Conservation (phyloP, 2,329 filamentous ascomycete genomes). For the Diaporthe velutina region DNA sequence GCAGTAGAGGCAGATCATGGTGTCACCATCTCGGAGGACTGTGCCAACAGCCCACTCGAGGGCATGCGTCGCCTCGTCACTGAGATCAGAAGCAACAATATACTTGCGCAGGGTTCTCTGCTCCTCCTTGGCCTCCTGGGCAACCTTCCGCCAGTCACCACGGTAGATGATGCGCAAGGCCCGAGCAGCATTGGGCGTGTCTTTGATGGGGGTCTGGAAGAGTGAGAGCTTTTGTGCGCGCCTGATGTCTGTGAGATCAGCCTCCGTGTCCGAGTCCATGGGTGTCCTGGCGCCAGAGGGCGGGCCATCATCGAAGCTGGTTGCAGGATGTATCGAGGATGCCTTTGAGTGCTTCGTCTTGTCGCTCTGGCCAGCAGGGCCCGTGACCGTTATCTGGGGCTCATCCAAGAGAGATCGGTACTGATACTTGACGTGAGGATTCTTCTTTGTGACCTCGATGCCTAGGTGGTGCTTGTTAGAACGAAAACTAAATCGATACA, state of each 20-base stretch:
- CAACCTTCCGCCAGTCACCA: slow-evolving; percentile 84
- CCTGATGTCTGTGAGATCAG: slow-evolving; percentile 86
- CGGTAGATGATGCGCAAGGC: slow-evolving; percentile 91
- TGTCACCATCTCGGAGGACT: slow-evolving; percentile 93
- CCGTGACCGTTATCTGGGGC: slow-evolving; percentile 75
- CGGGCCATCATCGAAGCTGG: slow-evolving; percentile 81
- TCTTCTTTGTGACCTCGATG: slow-evolving; percentile 65
- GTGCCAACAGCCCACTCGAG: slow-evolving; percentile 98
- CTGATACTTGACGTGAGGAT: slow-evolving; percentile 58
- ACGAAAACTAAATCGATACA: no score
- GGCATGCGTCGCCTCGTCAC: slow-evolving; percentile 93
- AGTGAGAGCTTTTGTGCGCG: slow-evolving; percentile 88
- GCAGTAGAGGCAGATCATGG: slow-evolving; percentile 91
- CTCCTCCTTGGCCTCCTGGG: slow-evolving; percentile 82
- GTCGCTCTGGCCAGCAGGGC: slow-evolving; percentile 66
- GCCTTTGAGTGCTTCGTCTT: slow-evolving; percentile 65
- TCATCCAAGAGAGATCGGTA: slow-evolving; percentile 76
- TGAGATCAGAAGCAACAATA: slow-evolving; percentile 94
- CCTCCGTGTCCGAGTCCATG: slow-evolving; percentile 88
- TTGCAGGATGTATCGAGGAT: slow-evolving; percentile 80
- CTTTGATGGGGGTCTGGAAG: slow-evolving; percentile 83
- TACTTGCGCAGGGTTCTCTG: slow-evolving; percentile 88
- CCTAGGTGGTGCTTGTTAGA: slow-evolving; percentile 51
- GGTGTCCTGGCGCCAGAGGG: slow-evolving; percentile 67
- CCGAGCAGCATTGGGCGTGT: slow-evolving; percentile 81